These are phyloP conservation scores for Paramecium caudatum DNA, from an alignment of 73 alveolate species.

Conservation along the genomic window DNA sequence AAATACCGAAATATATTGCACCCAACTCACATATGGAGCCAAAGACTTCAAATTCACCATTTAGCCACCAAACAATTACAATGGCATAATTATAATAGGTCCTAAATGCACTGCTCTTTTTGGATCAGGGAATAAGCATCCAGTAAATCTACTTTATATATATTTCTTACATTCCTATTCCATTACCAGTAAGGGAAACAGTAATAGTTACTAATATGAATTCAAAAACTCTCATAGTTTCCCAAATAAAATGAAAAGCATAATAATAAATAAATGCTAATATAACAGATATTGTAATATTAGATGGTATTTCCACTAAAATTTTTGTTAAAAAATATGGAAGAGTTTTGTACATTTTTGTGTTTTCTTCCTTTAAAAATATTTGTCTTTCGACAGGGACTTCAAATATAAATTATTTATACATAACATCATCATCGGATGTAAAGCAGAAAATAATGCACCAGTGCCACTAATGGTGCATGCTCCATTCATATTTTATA, in stretches of 20 bases:
- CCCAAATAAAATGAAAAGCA: conserved; percentile 49
- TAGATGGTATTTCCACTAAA: conserved; percentile 43
- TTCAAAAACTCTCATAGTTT: background rate
- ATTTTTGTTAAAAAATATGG: conserved; percentile 59
- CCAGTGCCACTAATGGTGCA: conserved; percentile 19
- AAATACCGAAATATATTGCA: conserved; percentile 59
- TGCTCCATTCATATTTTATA: conserved; percentile 48
- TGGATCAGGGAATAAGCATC: conserved; percentile 60
- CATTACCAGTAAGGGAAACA: conserved; percentile 65
- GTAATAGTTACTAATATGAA: conserved; percentile 7
- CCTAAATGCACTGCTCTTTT: conserved; percentile 21
- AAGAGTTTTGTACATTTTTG: conserved; percentile 55
- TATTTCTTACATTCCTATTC: conserved; percentile 53
- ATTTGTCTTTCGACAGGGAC: conserved; percentile 72
- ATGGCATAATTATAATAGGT: conserved; percentile 31
- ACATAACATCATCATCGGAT: conserved; percentile 45
- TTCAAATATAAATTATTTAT: background rate
- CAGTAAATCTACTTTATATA: conserved; percentile 6
- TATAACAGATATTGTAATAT: background rate
- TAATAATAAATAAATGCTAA: conserved; percentile 16
- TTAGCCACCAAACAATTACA: conserved; percentile 55
- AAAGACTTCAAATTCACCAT: background rate
- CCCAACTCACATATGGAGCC: conserved; percentile 23
- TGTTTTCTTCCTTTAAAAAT: conserved; percentile 69
- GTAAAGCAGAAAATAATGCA: conserved; percentile 58